A percentile compares a stretch with the other conserved stretches of the same genome.
phyloP scores from a whole-genome alignment of 1,284 basidiomycete genomes.

The Microbotryomycetes sp. region DNA sequence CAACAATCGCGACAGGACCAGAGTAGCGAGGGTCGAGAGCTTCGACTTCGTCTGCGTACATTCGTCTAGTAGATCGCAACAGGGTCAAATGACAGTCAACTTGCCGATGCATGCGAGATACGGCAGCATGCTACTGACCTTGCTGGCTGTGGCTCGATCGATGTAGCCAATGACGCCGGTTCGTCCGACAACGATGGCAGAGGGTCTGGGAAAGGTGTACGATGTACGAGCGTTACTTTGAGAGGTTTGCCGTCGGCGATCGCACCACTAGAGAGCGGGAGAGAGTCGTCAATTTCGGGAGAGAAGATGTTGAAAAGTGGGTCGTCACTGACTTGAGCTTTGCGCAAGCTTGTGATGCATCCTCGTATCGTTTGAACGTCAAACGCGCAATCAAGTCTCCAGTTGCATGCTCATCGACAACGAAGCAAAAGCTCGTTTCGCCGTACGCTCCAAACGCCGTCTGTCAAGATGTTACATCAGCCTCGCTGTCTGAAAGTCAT shows the following conservation, averaged over 20 bases:
- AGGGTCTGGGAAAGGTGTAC: conserved; percentile 13
- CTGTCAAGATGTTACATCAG: conserved; percentile 1
- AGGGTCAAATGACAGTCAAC: too few species aligned
- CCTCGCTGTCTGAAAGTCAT: background rate
- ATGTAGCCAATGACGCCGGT: too few species aligned
- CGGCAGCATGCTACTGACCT: too few species aligned
- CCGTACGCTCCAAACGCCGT: conserved; percentile 33
- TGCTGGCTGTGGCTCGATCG: too few species aligned
- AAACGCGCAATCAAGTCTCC: conserved; percentile 21
- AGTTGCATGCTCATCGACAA: conserved; percentile 12
- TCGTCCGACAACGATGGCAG: background rate
- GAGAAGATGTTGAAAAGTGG: too few species aligned
- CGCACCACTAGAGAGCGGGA: conserved; percentile 17
- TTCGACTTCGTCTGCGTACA: conserved; percentile 26
- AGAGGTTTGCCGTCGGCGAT: conserved; percentile 31
- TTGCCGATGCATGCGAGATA: too few species aligned
- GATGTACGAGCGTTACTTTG: conserved; percentile 9
- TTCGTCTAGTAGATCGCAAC: conserved; percentile 8
- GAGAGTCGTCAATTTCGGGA: background rate
- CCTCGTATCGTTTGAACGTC: conserved; percentile 22
- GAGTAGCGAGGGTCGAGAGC: conserved; percentile 1
- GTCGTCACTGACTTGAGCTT: conserved; percentile 30
- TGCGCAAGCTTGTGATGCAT: conserved; percentile 18
- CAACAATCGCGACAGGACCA: background rate
- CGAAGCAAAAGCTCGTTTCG: conserved; percentile 25